Conservation (phyloP, 495 filamentous ascomycete species). For the Endocarpon pusillum region DNA sequence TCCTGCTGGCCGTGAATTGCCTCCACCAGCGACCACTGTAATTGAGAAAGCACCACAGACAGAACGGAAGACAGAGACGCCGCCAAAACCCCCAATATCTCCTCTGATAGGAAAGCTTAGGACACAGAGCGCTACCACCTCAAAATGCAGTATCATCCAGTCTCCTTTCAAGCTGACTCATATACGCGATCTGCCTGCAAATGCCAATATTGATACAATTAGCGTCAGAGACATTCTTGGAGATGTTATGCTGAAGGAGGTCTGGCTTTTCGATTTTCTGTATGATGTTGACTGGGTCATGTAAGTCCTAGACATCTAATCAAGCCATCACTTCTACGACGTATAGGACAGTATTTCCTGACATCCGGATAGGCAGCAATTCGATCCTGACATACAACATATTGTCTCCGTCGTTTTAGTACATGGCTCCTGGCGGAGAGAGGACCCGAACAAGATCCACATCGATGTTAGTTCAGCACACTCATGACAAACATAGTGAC, state of each 20-base stretch:
- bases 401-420: slow-evolving; percentile 57
- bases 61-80: background rate
- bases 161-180: slow-evolving; percentile 65
- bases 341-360: slow-evolving; percentile 9
- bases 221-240: slow-evolving; percentile 56
- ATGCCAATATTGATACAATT: slow-evolving; percentile 49
- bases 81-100: background rate
- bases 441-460: slow-evolving; percentile 39
- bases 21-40: background rate
- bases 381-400: slow-evolving; percentile 51
- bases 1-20: background rate
- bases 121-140: background rate
- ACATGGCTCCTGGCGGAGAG: slow-evolving; percentile 76
- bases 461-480: slow-evolving; percentile 49
- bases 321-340: slow-evolving; percentile 8
- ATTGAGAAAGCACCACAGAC: background rate
- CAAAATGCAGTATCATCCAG: slow-evolving; percentile 11
- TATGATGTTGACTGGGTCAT: slow-evolving; percentile 67
- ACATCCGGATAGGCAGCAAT: no score
- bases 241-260: slow-evolving; percentile 66
- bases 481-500: no score
- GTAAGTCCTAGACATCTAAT: slow-evolving; percentile 32
- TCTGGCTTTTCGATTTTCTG: slow-evolving; percentile 83
- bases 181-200: slow-evolving; percentile 43
- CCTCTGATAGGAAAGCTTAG: background rate